Evolutionary conservation across 148 eudicot species (phyloP), one percentile per base, ranked within the genome.

Genomic region (Cornus suecica): DNA sequence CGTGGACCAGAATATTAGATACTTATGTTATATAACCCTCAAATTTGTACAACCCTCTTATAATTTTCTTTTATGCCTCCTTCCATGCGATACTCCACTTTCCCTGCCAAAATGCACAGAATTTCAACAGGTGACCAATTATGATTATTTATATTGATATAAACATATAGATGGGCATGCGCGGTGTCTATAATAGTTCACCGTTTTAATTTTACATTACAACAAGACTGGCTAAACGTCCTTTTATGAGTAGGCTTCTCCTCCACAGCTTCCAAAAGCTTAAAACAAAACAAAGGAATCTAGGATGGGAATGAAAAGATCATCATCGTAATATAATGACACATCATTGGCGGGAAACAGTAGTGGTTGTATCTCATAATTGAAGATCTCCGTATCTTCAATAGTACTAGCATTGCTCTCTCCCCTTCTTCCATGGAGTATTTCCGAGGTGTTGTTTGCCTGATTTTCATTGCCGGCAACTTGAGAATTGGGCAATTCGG

Each of bases 251-350:
- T 37, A 29, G 32, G 48, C 10, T n/a, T 37, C 58, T 5, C 37
- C 68, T 62, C 23, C 54, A 37, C 14, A 24, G 30, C 48, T 62
- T 26, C 27, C 14, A 25, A 61, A 62, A 37, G 68, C 68, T 37
- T 62, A 67, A 37, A 14, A 73, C 68, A 62, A 28, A 37, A 51
- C 54, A 15, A 73, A 62, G 23, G 68, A 62, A 62, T 63, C 68
- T 23, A 34, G 60, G 48, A 72, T 58, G 22, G 75, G 75, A 65
- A 60, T 72, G 51, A 72, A 31, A 62, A 32, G 76, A 23, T 73
- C 75, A 4, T 34, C 76, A 62, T 61, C 34, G 13, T 62, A 24
- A 67, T 62, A 37, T 29, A 73, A 37, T 73, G 16, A 13, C 62
- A 31, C 54, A 62, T 73, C 16, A 41, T 64, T 25, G 24, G 41